Evolutionary conservation across 129 eudicot genomes (phyloP).

Genomic region (Flaveria bidentis): DNA sequence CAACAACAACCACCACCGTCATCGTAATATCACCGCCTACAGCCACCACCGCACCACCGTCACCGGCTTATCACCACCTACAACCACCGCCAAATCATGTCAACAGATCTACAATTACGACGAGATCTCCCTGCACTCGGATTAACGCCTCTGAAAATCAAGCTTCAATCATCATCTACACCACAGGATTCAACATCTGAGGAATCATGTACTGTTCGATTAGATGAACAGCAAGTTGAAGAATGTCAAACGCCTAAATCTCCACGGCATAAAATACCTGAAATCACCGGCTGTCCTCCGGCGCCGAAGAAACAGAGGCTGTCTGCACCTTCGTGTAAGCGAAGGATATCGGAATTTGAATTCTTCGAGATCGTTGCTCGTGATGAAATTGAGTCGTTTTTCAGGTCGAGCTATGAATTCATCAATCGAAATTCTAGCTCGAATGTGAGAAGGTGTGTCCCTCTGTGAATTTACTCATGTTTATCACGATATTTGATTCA

Average conservation of each 20-base stretch:
- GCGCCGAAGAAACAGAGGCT: slow-evolving; percentile 52
- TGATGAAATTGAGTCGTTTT: slow-evolving; percentile 37
- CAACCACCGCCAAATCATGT: slow-evolving; percentile 35
- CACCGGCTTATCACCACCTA: not conserved
- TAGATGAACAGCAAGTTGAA: slow-evolving; percentile 13
- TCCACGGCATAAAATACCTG: slow-evolving; percentile 46
- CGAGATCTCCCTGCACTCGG: slow-evolving; percentile 31
- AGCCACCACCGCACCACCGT: not conserved
- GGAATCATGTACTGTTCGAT: slow-evolving; percentile 17
- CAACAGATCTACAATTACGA: slow-evolving; percentile 64
- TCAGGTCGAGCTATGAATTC: slow-evolving; percentile 28
- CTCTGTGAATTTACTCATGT: not conserved
- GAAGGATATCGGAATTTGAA: slow-evolving; percentile 34
- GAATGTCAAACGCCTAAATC: slow-evolving; percentile 57
- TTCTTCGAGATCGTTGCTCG: slow-evolving; percentile 34
- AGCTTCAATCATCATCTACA: not conserved
- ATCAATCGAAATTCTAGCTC: slow-evolving; percentile 8
- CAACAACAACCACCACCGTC: not conserved
- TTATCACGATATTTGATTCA: not conserved
- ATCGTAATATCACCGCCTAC: not conserved
- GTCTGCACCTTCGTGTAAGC: slow-evolving; percentile 19
- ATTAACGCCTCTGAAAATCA: slow-evolving; percentile 21
- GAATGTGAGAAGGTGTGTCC: slow-evolving; percentile 22
- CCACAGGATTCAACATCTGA: not conserved
- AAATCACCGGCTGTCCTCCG: slow-evolving; percentile 48